Evolutionary conservation across 495 filamentous ascomycete species (phyloP).

Genomic region (Mytilinidion resinicola): DNA sequence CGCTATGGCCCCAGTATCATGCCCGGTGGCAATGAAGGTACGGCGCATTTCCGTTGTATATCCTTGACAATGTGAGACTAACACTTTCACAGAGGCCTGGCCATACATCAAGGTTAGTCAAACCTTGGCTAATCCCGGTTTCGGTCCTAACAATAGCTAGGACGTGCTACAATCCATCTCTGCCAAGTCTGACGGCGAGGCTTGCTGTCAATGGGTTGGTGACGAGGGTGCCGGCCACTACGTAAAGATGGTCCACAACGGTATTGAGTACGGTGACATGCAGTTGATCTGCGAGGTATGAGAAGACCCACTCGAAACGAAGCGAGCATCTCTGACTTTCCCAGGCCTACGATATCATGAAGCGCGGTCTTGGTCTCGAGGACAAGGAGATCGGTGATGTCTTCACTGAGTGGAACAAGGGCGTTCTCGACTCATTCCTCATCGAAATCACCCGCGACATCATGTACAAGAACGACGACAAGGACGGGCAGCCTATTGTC

Average conservation of each 20-base stretch:
- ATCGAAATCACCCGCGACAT: constrained; percentile 99
- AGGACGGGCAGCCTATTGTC: constrained; percentile 76
- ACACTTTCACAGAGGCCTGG: constrained; percentile 61
- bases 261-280: constrained; percentile 99
- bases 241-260: constrained; percentile 99
- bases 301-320: neutral
- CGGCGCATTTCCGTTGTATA: neutral
- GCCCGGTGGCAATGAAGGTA: constrained; percentile 86
- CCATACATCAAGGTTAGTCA: constrained; percentile 72
- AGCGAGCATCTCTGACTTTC: constrained; percentile 13
- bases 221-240: constrained; percentile 99
- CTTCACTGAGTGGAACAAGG: constrained; percentile 94
- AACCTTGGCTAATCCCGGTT: neutral
- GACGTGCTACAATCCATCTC: constrained; percentile 96
- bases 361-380: constrained; percentile 80
- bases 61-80: neutral
- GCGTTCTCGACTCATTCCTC: constrained; percentile 97
- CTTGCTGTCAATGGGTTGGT: constrained; percentile 99
- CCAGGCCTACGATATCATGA: constrained; percentile 99
- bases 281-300: constrained; percentile 97
- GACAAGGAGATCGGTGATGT: constrained; percentile 93
- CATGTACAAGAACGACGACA: constrained; percentile 89
- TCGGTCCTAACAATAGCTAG: neutral
- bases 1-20: constrained; percentile 95
- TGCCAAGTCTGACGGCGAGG: constrained; percentile 91